Evolutionary conservation across 352 stramenopile genomes (phyloP).

Genomic region (Globisporangium uncinulatum): DNA sequence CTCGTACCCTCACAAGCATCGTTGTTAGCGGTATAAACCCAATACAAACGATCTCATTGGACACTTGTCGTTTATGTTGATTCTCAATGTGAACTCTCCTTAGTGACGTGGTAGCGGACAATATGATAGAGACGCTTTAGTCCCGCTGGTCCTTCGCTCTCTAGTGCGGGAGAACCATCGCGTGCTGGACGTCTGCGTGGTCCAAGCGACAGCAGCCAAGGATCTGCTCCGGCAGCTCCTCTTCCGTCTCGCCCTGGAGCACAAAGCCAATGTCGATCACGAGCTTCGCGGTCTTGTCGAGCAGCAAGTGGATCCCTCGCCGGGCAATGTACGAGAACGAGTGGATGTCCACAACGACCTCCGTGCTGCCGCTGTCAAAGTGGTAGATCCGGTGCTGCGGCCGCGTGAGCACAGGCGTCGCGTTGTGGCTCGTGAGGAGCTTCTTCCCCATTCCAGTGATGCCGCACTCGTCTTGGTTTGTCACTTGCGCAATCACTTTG

Average conservation of each 20-base stretch:
- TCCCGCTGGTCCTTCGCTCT: not conserved
- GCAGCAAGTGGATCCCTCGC: constrained; percentile 67
- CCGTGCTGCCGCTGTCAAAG: constrained; percentile 53
- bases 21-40: not conserved
- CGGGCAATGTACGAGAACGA: constrained; percentile 81
- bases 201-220: constrained; percentile 81
- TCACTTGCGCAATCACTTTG: constrained; percentile 84
- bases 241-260: constrained; percentile 81
- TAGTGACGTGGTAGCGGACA: not conserved
- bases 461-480: constrained; percentile 79
- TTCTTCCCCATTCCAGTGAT: constrained; percentile 74
- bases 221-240: constrained; percentile 84
- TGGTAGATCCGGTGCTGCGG: constrained; percentile 84
- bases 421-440: constrained; percentile 73
- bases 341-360: constrained; percentile 80
- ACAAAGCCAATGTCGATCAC: constrained; percentile 88
- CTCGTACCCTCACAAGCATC: not conserved
- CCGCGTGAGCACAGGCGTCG: constrained; percentile 76
- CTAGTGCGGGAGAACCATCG: constrained; percentile 43
- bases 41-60: not conserved
- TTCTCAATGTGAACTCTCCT: not conserved
- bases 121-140: not conserved
- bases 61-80: not conserved
- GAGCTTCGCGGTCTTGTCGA: constrained; percentile 71
- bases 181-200: constrained; percentile 57